Conservation (phyloP, 345 rosid genomes). For the Camelina neglecta region DNA sequence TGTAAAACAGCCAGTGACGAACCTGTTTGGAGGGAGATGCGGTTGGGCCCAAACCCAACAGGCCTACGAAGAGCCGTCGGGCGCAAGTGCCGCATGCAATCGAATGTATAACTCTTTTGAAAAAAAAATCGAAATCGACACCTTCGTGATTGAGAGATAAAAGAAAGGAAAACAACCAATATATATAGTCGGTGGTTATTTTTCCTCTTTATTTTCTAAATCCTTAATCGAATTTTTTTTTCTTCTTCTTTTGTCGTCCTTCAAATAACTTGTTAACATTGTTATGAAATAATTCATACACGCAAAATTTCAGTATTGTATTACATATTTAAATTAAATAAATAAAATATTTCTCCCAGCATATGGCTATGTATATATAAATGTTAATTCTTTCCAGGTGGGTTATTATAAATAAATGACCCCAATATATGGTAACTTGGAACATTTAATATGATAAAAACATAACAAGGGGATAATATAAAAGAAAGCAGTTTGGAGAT, state of each 20-base stretch:
- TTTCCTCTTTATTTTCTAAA: neutral
- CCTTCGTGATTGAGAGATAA: neutral
- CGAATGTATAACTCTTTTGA: neutral
- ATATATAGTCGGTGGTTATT: neutral
- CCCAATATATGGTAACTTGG: constrained; percentile 28
- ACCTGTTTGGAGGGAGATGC: neutral
- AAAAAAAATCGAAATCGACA: neutral
- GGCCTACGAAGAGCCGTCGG: neutral
- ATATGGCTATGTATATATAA: neutral
- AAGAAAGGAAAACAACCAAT: neutral
- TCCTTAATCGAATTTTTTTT: neutral
- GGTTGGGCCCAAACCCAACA: neutral
- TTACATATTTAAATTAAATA: neutral
- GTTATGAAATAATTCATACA: neutral
- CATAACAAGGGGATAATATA: constrained; percentile 25
- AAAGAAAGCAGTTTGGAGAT: constrained; percentile 31
- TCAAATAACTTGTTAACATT: neutral
- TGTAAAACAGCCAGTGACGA: neutral
- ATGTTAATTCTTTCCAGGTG: constrained; percentile 31
- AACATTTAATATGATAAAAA: constrained; percentile 29
- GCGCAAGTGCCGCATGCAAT: neutral
- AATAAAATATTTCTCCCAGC: neutral
- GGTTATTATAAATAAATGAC: neutral
- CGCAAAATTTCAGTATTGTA: neutral
- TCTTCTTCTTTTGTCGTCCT: neutral